These are phyloP conservation scores for Corynascus novoguineensis DNA, from an alignment of 495 filamentous ascomycete genomes.

Conservation along the genomic window DNA sequence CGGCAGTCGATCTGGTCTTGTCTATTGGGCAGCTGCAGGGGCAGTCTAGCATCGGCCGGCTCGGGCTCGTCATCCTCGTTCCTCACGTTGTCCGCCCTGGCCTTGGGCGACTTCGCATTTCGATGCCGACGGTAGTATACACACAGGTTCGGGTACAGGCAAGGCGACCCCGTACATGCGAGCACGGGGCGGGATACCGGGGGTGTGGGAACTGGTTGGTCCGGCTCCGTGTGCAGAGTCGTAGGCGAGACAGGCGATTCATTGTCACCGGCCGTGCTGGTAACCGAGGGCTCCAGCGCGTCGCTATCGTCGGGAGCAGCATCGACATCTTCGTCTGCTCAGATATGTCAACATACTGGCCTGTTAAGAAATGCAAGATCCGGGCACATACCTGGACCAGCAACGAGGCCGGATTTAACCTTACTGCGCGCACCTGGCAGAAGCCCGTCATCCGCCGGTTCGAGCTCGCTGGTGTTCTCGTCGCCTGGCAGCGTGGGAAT, in stretches of 20 bases:
- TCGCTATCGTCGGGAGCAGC: conserved; percentile 17
- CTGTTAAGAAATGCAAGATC: conserved; percentile 17
- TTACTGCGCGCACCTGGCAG: background rate
- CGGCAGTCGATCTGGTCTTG: conserved; percentile 1
- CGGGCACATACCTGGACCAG: conserved; percentile 19
- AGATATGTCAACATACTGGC: conserved; percentile 14
- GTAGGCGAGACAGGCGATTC: background rate
- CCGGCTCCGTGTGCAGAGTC: background rate
- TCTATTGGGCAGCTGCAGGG: background rate
- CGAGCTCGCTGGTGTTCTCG: conserved; percentile 13
- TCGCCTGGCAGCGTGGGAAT: conserved; percentile 8
- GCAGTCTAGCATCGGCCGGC: background rate
- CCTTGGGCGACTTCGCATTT: background rate
- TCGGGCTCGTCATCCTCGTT: background rate
- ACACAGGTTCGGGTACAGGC: background rate
- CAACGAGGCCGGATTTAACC: background rate
- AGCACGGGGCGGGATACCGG: background rate
- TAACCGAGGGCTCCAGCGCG: conserved; percentile 11
- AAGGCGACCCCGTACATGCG: background rate
- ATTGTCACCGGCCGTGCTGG: background rate
- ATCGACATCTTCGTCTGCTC: conserved; percentile 22
- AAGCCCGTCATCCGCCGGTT: conserved; percentile 7
- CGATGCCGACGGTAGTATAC: background rate
- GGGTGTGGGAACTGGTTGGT: background rate
- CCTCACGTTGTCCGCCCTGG: background rate